A percentile compares a stretch with the other conserved stretches of the same genome.
Conservation (phyloP, 768 basidiomycete genomes). For the Porpolomopsis calyptriformis region DNA sequence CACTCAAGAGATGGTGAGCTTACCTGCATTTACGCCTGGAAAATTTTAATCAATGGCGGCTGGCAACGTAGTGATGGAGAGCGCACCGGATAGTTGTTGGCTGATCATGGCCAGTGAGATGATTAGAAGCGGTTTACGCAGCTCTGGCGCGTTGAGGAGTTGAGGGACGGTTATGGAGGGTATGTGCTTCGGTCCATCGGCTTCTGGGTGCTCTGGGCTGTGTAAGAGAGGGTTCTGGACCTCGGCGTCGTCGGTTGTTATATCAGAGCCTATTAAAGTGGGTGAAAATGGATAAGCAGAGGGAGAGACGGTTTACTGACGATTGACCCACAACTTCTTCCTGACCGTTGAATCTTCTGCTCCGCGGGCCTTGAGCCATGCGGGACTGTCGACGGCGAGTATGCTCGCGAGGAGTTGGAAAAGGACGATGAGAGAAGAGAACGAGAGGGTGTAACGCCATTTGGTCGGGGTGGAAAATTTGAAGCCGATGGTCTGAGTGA, state of each 20-base stretch:
- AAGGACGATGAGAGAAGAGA: constrained; percentile 47
- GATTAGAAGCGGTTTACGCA: constrained; percentile 53
- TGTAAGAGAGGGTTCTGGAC: constrained; percentile 3
- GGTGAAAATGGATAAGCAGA: not conserved
- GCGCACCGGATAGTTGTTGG: constrained; percentile 67
- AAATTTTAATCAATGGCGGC: constrained; percentile 6
- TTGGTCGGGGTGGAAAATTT: constrained; percentile 53
- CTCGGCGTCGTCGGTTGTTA: not conserved
- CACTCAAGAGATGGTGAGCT: not conserved
- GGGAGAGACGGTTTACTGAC: constrained; percentile 7
- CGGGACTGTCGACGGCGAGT: constrained; percentile 59
- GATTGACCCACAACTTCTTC: constrained; percentile 43
- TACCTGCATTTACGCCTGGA: constrained; percentile 68
- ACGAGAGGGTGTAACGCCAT: constrained; percentile 64
- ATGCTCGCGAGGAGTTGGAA: constrained; percentile 46
- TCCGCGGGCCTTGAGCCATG: constrained; percentile 47
- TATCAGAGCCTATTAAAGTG: not conserved
- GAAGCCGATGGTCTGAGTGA: constrained; percentile 73
- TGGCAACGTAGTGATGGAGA: not conserved
- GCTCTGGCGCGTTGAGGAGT: constrained; percentile 39
- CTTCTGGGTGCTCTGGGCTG: constrained; percentile 15
- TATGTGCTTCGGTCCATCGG: constrained; percentile 26
- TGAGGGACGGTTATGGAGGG: constrained; percentile 39
- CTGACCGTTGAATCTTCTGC: constrained; percentile 37
- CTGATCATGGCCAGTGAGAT: constrained; percentile 63